These are phyloP conservation scores for Cupressus sempervirens DNA, from an alignment of 75 land plant species.

Conservation along the genomic window DNA sequence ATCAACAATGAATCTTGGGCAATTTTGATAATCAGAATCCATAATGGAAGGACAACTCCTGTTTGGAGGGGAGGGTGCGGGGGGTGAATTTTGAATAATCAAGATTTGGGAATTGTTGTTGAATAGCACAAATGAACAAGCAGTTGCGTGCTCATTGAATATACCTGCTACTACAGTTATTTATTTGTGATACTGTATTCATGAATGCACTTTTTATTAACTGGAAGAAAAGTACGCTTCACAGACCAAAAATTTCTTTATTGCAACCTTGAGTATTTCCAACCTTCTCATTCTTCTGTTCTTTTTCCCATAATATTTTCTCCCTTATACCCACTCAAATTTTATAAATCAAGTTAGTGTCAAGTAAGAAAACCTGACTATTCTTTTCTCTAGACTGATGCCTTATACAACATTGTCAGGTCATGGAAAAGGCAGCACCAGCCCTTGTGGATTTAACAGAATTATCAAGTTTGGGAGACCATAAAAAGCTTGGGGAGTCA, in stretches of 20 bases:
- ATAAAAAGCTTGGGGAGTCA: slow-evolving; percentile 89
- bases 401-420: slow-evolving; percentile 30
- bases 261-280: neutral
- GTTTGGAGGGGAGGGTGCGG: neutral
- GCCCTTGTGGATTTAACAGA: slow-evolving; percentile 82
- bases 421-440: slow-evolving; percentile 76
- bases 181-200: neutral
- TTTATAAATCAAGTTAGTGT: neutral
- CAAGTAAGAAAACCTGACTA: neutral
- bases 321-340: neutral
- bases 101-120: neutral
- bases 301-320: neutral
- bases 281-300: neutral
- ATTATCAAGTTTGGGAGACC: slow-evolving; percentile 82
- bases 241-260: neutral
- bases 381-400: neutral
- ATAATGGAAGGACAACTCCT: neutral
- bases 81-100: neutral
- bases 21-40: slow-evolving; percentile 4
- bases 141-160: neutral
- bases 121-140: neutral
- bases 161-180: neutral
- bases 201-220: neutral
- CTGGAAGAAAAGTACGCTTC: neutral
- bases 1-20: neutral